Base-by-base conservation (phyloP, 2,329 filamentous ascomycete genomes). In the Diaporthe ampelina region DNA sequence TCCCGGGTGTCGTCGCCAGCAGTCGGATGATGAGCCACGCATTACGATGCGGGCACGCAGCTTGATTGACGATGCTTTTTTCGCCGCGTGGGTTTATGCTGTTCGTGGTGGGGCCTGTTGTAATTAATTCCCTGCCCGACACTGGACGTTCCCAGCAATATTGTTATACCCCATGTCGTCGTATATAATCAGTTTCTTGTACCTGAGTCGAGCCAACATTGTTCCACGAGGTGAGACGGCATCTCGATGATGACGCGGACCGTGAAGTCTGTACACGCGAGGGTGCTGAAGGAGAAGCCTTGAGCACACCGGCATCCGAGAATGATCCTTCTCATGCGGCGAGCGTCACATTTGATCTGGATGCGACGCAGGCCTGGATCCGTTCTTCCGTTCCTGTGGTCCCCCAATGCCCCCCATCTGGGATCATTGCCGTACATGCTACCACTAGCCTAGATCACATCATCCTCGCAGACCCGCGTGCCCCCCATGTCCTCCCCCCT, bases 401-500 rank as follows among this genome's bases (percentile, higher is more conserved):
- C 15, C 24, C 69, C 57, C 6, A 48, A 13, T n/a, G 10, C 40
- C 40, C 15, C 40, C 40, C 21, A 58, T 56, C 45, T 61, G 48
- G 57, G 59, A 57, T 35, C 40, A 29, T 61, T 70, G 71, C 50
- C 58, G 52, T 74, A 7, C 40, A 58, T 76, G 61, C 65, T 69
- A 61, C 72, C 59, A 54, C 65, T 75, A 75, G 74, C 50, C 72
- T 35, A 17, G 35, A 75, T 75, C 74, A 75, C 74, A 75, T 24
- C 74, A 75, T 75, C 45, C 54, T 52, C 43, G n/a, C 19, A 45
- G 13, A 52, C 67, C 59, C 70, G 70, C 72, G 65, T 56, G 65
- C 50, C 52, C 32, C 50, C 69, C 71, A 54, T 48, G 54, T n/a
- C n/a, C n/a, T n/a, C 54, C 59, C 72, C 40, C 15, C 71, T 75